Conservation (phyloP, 495 filamentous ascomycete genomes). For the Penicillium samsonianum region DNA sequence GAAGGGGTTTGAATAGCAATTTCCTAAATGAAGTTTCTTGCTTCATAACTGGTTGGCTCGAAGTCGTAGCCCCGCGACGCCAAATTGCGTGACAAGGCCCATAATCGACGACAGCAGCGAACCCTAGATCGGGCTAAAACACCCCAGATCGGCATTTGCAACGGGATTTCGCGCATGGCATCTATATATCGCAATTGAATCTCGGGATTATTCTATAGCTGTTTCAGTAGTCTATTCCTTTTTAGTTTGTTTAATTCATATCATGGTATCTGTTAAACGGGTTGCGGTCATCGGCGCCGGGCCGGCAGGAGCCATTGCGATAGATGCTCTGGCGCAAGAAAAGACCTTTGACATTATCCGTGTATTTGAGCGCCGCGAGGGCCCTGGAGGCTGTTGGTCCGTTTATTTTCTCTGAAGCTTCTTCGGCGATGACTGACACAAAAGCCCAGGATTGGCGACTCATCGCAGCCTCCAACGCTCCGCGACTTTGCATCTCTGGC, state of each 20-base stretch:
- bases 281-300: constrained; percentile 54
- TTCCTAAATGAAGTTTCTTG: too few species aligned
- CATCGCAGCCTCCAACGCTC: constrained; percentile 4
- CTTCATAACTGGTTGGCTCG: neutral
- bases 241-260: too few species aligned
- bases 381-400: constrained; percentile 50
- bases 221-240: neutral
- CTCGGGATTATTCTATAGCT: neutral
- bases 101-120: neutral
- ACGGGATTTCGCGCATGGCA: neutral
- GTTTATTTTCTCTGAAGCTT: constrained; percentile 6
- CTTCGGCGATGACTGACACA: too few species aligned
- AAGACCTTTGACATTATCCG: constrained; percentile 48
- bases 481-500: neutral
- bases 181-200: neutral
- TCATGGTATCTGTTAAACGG: constrained; percentile 2
- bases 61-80: neutral
- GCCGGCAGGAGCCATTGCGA: constrained; percentile 50
- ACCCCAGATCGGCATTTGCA: neutral
- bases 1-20: too few species aligned
- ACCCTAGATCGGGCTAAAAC: neutral
- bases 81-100: neutral
- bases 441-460: neutral
- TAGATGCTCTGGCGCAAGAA: constrained; percentile 50
- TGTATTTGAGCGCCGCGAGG: constrained; percentile 51